Evolutionary conservation across 441 rosid species (phyloP).

Genomic region (Erodium trifolium): DNA sequence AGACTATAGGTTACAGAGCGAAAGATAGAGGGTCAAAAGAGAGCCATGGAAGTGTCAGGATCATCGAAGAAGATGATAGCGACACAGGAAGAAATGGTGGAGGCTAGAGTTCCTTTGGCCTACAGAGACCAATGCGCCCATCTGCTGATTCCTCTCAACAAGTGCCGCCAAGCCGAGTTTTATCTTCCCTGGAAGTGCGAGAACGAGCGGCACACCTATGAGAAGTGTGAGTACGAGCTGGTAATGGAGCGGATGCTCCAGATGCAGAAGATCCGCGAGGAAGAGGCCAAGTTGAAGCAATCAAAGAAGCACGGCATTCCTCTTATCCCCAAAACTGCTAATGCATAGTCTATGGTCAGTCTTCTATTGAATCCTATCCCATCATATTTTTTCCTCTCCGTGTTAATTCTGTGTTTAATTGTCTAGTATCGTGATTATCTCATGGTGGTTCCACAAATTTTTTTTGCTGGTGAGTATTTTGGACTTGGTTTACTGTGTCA

Average conservation of each 20-base stretch:
- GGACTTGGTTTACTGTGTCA: too few species aligned
- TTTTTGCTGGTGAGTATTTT: too few species aligned
- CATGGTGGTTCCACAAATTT: too few species aligned
- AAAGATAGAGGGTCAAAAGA: neutral
- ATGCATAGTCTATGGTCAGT: slow-evolving; percentile 30
- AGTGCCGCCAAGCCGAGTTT: slow-evolving; percentile 84
- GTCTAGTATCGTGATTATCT: too few species aligned
- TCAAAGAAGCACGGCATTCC: slow-evolving; percentile 33
- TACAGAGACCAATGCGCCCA: slow-evolving; percentile 93
- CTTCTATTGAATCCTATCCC: too few species aligned
- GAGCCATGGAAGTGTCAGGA: slow-evolving; percentile 60
- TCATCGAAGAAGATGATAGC: slow-evolving; percentile 97
- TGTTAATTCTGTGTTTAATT: too few species aligned
- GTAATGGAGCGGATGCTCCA: slow-evolving; percentile 90
- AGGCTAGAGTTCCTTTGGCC: slow-evolving; percentile 58
- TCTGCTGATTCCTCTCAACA: slow-evolving; percentile 81
- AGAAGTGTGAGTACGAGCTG: slow-evolving; percentile 95
- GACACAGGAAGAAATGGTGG: slow-evolving; percentile 78
- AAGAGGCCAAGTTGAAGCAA: slow-evolving; percentile 53
- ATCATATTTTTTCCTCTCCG: too few species aligned
- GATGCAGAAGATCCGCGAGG: slow-evolving; percentile 93
- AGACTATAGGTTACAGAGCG: neutral
- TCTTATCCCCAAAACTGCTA: slow-evolving; percentile 73
- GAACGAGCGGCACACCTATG: slow-evolving; percentile 77
- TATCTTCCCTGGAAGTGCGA: slow-evolving; percentile 96